phyloP scores from a whole-genome alignment of 2,329 filamentous ascomycete genomes.

The Colletotrichum navitas region DNA sequence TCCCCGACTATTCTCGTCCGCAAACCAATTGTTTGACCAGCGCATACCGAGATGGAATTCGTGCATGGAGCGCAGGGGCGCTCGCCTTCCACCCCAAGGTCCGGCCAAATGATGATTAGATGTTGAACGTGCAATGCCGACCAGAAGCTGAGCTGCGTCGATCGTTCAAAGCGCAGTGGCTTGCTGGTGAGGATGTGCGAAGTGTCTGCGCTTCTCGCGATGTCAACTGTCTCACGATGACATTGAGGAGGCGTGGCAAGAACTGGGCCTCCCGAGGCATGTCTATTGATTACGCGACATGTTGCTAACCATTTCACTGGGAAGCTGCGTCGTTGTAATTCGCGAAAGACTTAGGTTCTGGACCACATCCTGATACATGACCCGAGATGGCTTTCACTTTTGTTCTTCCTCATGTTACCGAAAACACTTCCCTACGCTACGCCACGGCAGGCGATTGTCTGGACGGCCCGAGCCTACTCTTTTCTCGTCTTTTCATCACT shows the following conservation, averaged over 20 bases:
- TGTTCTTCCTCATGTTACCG: conserved; percentile 44
- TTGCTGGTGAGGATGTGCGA: conserved; percentile 42
- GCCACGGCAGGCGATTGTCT: conserved; percentile 25
- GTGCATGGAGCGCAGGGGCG: conserved; percentile 43
- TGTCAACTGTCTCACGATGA: conserved; percentile 13
- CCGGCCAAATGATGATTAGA: conserved; percentile 39
- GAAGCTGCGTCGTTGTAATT: conserved; percentile 53
- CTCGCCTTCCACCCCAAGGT: conserved; percentile 23
- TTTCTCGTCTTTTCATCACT: conserved; percentile 39
- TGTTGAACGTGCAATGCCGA: conserved; percentile 44
- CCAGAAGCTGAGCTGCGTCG: conserved; percentile 38
- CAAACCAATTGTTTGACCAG: conserved; percentile 41
- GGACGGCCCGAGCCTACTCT: conserved; percentile 30
- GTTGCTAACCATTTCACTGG: conserved; percentile 37
- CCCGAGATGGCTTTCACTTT: conserved; percentile 62
- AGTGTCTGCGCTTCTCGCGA: conserved; percentile 20
- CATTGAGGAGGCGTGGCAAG: conserved; percentile 13
- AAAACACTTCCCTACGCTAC: conserved; percentile 28
- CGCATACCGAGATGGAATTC: conserved; percentile 49
- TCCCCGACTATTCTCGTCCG: conserved; percentile 37
- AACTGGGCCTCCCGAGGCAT: conserved; percentile 22
- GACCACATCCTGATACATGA: conserved; percentile 65
- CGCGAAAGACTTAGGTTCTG: conserved; percentile 56
- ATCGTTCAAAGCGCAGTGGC: conserved; percentile 45
- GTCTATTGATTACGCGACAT: conserved; percentile 18